These are phyloP conservation scores for Emergomyces orientalis DNA, from an alignment of 2,329 filamentous ascomycete species.

Conservation along the genomic window DNA sequence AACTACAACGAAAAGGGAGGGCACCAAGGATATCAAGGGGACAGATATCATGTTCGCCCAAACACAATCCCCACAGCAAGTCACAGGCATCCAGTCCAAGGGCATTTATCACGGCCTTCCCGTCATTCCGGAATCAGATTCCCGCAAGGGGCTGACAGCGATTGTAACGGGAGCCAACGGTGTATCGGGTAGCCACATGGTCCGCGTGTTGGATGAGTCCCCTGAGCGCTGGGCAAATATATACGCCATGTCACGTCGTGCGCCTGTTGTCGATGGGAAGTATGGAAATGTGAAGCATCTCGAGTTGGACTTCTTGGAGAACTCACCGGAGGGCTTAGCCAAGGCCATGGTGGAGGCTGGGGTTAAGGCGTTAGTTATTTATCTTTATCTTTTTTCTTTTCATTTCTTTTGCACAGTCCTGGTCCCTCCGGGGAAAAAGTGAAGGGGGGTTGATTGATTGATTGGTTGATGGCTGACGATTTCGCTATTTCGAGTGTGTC, in stretches of 20 bases:
- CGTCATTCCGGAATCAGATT: slow-evolving; percentile 30
- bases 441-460: not conserved
- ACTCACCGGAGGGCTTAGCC: slow-evolving; percentile 23
- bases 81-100: slow-evolving; percentile 13
- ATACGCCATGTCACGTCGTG: slow-evolving; percentile 41
- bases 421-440: not conserved
- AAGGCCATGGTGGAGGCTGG: slow-evolving; percentile 19
- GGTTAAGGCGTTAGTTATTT: slow-evolving; percentile 18
- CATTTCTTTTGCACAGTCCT: not conserved
- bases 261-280: slow-evolving; percentile 34
- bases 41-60: not conserved
- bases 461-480: not conserved
- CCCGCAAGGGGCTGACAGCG: slow-evolving; percentile 39
- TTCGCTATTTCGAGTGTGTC: not conserved
- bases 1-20: not conserved
- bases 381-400: not conserved
- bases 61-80: not conserved
- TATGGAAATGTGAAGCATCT: slow-evolving; percentile 36
- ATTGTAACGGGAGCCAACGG: slow-evolving; percentile 48
- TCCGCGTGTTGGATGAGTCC: slow-evolving; percentile 40
- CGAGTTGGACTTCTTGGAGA: slow-evolving; percentile 28
- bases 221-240: slow-evolving; percentile 46
- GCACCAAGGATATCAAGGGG: not conserved
- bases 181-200: slow-evolving; percentile 45
- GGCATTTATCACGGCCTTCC: slow-evolving; percentile 46